phyloP scores from a whole-genome alignment of 164 flowering plant species.

The Stephania cephalantha region DNA sequence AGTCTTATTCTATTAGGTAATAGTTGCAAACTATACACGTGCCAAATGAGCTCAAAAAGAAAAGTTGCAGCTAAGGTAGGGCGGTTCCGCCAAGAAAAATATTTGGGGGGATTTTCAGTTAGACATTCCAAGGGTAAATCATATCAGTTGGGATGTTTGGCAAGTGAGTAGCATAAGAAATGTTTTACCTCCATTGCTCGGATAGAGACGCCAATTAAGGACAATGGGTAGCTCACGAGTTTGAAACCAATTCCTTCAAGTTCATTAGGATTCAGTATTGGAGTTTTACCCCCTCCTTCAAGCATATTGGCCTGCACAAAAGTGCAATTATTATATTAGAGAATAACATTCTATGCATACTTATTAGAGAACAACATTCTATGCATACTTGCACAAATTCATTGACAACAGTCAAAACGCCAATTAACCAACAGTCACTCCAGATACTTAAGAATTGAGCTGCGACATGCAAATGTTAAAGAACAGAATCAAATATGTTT shows the following conservation, averaged over 20 bases:
- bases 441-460: not conserved
- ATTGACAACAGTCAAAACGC: not conserved
- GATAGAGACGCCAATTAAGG: conserved; percentile 86
- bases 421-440: not conserved
- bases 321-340: conserved; percentile 6
- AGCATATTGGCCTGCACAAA: conserved; percentile 86
- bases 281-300: conserved; percentile 98
- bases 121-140: not conserved
- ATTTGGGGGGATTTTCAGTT: not conserved
- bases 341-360: not conserved
- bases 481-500: not conserved
- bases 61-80: not conserved
- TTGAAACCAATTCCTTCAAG: conserved; percentile 83
- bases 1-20: not conserved
- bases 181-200: conserved; percentile 80
- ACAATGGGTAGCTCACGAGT: conserved; percentile 81
- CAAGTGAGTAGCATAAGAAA: not conserved
- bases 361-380: not conserved
- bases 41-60: not conserved
- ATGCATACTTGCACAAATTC: too few species aligned
- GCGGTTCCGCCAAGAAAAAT: not conserved
- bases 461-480: too few species aligned
- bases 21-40: not conserved
- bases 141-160: not conserved
- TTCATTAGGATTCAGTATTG: conserved; percentile 74